A percentile compares a stretch with the other conserved stretches of the same genome.
Conservation (phyloP, 164 flowering plant genomes). For the Warburgia ugandensis region DNA sequence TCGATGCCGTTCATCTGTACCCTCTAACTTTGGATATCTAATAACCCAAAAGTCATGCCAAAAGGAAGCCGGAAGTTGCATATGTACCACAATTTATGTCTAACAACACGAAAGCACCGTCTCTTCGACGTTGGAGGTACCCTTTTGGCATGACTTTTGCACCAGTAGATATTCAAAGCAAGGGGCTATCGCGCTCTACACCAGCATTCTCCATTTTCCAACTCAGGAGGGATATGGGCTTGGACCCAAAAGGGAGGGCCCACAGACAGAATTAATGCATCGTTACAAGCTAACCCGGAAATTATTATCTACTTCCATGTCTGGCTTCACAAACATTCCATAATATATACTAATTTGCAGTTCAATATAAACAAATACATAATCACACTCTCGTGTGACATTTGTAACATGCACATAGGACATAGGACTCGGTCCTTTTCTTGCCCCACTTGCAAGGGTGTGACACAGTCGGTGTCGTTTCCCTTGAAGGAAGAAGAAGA, state of each 20-base stretch:
- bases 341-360: constrained; percentile 3
- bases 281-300: neutral
- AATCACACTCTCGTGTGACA: constrained; percentile 4
- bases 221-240: no score
- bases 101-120: no score
- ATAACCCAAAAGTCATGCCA: no score
- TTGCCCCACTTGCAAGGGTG: neutral
- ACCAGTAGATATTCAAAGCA: no score
- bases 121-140: no score
- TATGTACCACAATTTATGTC: no score
- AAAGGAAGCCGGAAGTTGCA: no score
- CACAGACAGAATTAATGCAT: constrained; percentile 9
- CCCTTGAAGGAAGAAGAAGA: neutral
- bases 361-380: constrained; percentile 5
- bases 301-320: neutral
- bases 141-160: no score
- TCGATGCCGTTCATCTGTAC: no score
- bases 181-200: no score
- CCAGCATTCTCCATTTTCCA: no score
- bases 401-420: constrained; percentile 14
- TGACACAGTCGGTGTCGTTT: neutral
- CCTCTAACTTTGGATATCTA: no score
- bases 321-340: neutral
- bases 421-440: constrained; percentile 10
- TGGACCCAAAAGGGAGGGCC: neutral